Percentiles rank a stretch among this genome's conserved stretches.
These are phyloP conservation scores for Trametes maxima DNA, from an alignment of 768 basidiomycete genomes.

Conservation along the genomic window DNA sequence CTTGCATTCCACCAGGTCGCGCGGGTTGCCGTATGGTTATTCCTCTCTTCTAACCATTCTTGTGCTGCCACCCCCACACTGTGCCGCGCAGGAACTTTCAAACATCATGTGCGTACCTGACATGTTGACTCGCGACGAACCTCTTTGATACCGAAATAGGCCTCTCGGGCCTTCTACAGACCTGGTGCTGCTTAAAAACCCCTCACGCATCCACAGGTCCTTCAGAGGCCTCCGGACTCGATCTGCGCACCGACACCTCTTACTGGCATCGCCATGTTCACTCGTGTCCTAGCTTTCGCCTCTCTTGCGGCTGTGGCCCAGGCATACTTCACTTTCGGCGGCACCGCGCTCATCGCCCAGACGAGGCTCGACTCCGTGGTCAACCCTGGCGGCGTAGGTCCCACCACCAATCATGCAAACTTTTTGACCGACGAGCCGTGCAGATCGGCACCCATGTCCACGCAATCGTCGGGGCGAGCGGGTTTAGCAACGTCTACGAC, in stretches of 20 bases:
- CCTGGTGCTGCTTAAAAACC: slow-evolving; percentile 13
- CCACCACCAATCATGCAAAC: not conserved
- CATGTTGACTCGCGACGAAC: not conserved
- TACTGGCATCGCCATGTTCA: slow-evolving; percentile 1
- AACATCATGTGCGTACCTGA: not conserved
- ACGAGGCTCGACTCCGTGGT: slow-evolving; percentile 22
- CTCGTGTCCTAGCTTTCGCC: slow-evolving; percentile 14
- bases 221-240: not conserved
- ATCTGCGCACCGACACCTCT: not conserved
- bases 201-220: not conserved
- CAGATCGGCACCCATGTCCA: slow-evolving; percentile 24
- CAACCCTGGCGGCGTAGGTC: slow-evolving; percentile 11
- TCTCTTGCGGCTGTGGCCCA: slow-evolving; percentile 13
- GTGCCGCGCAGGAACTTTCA: not conserved
- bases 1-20: slow-evolving; percentile 5
- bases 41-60: slow-evolving; percentile 3
- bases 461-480: slow-evolving; percentile 20
- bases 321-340: slow-evolving; percentile 24
- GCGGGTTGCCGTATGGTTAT: not conserved
- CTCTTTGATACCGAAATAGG: not conserved
- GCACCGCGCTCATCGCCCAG: slow-evolving; percentile 11
- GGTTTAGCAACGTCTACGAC: slow-evolving; percentile 20
- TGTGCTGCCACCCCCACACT: not conserved
- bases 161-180: not conserved
- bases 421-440: not conserved